These are phyloP conservation scores for Trichosanthes truncata DNA, from an alignment of 306 rosid genomes.

Conservation along the genomic window DNA sequence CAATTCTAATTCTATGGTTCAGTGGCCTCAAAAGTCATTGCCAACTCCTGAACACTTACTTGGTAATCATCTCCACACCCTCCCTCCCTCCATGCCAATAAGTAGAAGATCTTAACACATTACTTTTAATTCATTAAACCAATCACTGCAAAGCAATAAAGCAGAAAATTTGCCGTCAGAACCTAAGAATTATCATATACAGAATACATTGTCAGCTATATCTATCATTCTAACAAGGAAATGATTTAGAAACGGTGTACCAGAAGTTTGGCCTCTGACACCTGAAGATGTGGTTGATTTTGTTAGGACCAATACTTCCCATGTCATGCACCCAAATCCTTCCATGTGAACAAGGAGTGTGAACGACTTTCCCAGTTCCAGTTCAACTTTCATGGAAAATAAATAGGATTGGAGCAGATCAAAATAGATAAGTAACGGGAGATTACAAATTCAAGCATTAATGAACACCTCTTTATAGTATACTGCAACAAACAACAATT, in stretches of 20 bases:
- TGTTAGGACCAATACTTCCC: background rate
- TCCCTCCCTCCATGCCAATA: conserved; percentile 4
- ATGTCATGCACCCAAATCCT: conserved; percentile 1
- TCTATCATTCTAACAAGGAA: background rate
- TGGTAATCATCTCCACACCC: background rate
- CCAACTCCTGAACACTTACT: conserved; percentile 1
- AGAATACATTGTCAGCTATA: background rate
- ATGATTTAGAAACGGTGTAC: conserved; percentile 5
- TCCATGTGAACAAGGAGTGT: background rate
- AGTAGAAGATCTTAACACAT: background rate
- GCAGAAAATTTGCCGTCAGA: background rate
- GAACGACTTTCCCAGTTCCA: background rate
- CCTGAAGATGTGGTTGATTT: background rate
- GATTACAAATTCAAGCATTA: background rate
- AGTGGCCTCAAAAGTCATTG: background rate
- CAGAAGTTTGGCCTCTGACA: background rate
- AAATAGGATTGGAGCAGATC: background rate
- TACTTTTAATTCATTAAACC: conserved; percentile 6
- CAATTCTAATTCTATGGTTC: background rate
- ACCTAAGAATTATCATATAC: background rate
- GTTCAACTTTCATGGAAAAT: background rate
- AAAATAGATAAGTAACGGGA: background rate
- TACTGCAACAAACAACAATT: conserved; percentile 7
- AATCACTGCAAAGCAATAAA: conserved; percentile 2
- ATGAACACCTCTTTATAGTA: background rate